Evolutionary conservation across 352 stramenopile species (phyloP), one percentile per base, ranked within the genome.

Genomic region (Phytophthora europaea): DNA sequence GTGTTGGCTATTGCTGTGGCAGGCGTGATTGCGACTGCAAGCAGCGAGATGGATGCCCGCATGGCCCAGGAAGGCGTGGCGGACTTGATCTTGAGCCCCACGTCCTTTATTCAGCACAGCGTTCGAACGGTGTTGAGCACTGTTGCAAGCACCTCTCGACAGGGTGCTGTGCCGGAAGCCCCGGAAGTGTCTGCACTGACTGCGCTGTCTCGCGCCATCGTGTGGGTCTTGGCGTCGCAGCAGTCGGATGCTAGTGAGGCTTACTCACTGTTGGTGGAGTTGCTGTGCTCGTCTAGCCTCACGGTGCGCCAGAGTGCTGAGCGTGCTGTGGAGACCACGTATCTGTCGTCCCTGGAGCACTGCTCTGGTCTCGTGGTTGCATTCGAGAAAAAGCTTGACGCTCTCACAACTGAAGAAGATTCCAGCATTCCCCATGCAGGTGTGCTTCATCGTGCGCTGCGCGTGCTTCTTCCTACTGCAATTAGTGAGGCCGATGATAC

Each of bases 151-250:
- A 75, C 62, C 12, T 62, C 68, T 52, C 68, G 68, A 33, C 50
- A 67, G 36, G 10, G 8, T 3, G 22, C 51, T n/a, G 67, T 74
- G 9, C 45, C 45, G 12, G 80, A 91, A 47, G 80, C 73, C 3
- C 81, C 85, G 0, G 90, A 95, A 51, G 79, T 91, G 31, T 87
- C 87, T 10, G 88, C 86, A 4, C 63, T 95, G 6, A 67, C 76
- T 26, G 75, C 79, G 18, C 69, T 95, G 43, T 69, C 88, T 26
- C 67, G 63, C 10, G 75, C 88, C 38, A 70, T 95, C 13, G 76
- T 83, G 58, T 95, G 88, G 88, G 88, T 93, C 38, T 76, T 95
- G 13, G 79, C 83, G 40, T 94, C 85, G 6, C 74, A 91, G 53
- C 85, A 94, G 48, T 55, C 78, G 22, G 72, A 92, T 51, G 67